Evolutionary conservation across 208 protist species (phyloP).

Genomic region (Kentomonas sorsogonicus): DNA sequence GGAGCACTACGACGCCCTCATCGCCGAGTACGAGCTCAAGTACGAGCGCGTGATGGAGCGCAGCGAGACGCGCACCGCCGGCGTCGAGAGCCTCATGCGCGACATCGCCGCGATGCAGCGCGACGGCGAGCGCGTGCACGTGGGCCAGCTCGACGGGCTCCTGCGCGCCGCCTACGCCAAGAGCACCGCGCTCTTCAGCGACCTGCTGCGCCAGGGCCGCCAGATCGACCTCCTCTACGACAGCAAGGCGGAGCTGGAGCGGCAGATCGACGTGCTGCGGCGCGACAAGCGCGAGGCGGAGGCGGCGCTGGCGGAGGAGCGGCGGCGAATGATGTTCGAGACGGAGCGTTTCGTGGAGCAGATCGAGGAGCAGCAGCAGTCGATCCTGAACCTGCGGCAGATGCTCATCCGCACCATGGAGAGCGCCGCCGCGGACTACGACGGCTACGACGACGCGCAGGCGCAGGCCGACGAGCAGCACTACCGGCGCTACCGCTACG

Average conservation of each 20-base stretch:
- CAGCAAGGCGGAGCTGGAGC: slow-evolving; percentile 47
- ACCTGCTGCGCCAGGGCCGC: slow-evolving; percentile 68
- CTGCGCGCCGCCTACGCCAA: slow-evolving; percentile 81
- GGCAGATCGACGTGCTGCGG: slow-evolving; percentile 54
- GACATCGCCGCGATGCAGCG: slow-evolving; percentile 64
- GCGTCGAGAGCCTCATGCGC: slow-evolving; percentile 65
- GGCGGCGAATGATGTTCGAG: slow-evolving; percentile 46
- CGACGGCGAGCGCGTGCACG: slow-evolving; percentile 57
- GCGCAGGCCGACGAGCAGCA: slow-evolving; percentile 3
- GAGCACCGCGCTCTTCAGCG: slow-evolving; percentile 78
- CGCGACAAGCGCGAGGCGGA: slow-evolving; percentile 61
- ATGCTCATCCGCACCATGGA: slow-evolving; percentile 78
- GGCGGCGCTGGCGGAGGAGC: slow-evolving; percentile 54
- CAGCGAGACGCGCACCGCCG: slow-evolving; percentile 55
- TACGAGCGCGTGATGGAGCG: slow-evolving; percentile 48
- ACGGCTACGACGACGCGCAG: slow-evolving; percentile 6
- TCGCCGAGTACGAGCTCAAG: slow-evolving; percentile 57
- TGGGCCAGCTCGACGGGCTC: slow-evolving; percentile 73
- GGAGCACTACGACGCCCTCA: slow-evolving; percentile 45
- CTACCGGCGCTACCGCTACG: slow-evolving; percentile 1
- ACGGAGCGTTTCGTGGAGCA: slow-evolving; percentile 71
- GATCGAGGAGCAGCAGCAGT: slow-evolving; percentile 78
- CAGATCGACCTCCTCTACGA: slow-evolving; percentile 74
- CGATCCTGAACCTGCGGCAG: slow-evolving; percentile 72
- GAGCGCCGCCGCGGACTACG: slow-evolving; percentile 18